Conservation (phyloP, 2,329 filamentous ascomycete species). For the Tolypocladium guangdongense region DNA sequence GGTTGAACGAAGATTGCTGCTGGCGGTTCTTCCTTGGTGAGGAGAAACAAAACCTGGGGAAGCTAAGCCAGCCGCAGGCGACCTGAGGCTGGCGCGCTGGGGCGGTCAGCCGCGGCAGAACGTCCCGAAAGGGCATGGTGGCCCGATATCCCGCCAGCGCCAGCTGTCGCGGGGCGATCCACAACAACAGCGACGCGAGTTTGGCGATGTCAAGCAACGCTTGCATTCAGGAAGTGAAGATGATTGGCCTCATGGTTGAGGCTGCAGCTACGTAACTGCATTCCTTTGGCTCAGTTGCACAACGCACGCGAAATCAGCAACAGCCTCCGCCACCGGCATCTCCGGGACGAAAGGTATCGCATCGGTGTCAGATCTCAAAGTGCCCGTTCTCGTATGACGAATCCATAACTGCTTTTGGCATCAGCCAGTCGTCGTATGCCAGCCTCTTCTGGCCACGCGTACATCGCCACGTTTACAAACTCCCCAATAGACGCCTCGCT, state of each 20-base stretch:
- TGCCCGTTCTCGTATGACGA: neutral
- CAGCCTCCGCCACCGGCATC: too few relatives aligned
- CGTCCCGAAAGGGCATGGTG: neutral
- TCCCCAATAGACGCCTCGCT: neutral
- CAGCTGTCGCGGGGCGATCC: neutral
- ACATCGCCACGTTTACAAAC: neutral
- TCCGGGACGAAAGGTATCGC: neutral
- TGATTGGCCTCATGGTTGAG: neutral
- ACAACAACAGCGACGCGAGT: too few relatives aligned
- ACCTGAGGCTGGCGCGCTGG: constrained; percentile 1
- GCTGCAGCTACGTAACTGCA: neutral
- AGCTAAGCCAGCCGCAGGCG: constrained; percentile 1
- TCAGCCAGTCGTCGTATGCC: neutral
- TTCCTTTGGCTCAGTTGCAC: neutral
- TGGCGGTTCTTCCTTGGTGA: neutral
- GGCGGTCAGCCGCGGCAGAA: constrained; percentile 8
- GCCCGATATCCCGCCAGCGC: neutral
- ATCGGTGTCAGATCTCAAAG: neutral
- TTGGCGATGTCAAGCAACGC: neutral
- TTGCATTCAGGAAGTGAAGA: neutral
- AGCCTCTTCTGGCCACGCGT: neutral
- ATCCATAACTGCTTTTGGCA: neutral
- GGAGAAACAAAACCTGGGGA: constrained; percentile 4
- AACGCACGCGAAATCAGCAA: neutral
- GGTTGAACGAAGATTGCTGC: neutral